phyloP scores from a whole-genome alignment of 78 protist species.

The Mastigamoeba balamuthi region DNA sequence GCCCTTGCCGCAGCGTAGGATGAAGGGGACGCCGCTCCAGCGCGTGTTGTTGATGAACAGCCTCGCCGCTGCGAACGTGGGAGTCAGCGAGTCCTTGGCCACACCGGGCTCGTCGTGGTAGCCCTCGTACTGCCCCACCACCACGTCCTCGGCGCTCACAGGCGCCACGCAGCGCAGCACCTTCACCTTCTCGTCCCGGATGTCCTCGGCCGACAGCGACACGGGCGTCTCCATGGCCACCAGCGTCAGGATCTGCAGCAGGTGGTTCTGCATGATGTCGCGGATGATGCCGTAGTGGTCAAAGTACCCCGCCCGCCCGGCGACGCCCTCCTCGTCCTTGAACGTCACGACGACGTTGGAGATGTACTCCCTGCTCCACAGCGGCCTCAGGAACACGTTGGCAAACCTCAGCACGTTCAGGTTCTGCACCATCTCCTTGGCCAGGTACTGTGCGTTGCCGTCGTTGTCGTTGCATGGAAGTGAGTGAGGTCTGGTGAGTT shows the following conservation, averaged over 20 bases:
- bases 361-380: constrained; percentile 77
- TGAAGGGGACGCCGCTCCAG: constrained; percentile 96
- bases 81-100: constrained; percentile 67
- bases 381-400: constrained; percentile 68
- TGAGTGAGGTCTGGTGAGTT: too few species aligned
- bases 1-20: constrained; percentile 76
- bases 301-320: constrained; percentile 93
- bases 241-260: constrained; percentile 80
- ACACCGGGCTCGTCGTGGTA: constrained; percentile 66
- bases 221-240: constrained; percentile 94
- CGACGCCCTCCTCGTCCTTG: constrained; percentile 79
- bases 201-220: constrained; percentile 34
- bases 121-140: constrained; percentile 72
- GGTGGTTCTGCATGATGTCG: constrained; percentile 90
- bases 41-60: constrained; percentile 74
- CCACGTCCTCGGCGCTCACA: constrained; percentile 32
- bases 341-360: constrained; percentile 71
- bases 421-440: constrained; percentile 91
- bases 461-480: too few species aligned
- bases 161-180: constrained; percentile 41
- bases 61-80: constrained; percentile 79
- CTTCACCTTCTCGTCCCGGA: constrained; percentile 80
- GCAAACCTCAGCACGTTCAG: constrained; percentile 75
- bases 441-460: too few species aligned
- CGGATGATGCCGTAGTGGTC: constrained; percentile 92